A percentile compares a stretch with the other conserved stretches of the same genome.
phyloP scores from a whole-genome alignment of 768 basidiomycete species.

The Leucocoprinus sp. region DNA sequence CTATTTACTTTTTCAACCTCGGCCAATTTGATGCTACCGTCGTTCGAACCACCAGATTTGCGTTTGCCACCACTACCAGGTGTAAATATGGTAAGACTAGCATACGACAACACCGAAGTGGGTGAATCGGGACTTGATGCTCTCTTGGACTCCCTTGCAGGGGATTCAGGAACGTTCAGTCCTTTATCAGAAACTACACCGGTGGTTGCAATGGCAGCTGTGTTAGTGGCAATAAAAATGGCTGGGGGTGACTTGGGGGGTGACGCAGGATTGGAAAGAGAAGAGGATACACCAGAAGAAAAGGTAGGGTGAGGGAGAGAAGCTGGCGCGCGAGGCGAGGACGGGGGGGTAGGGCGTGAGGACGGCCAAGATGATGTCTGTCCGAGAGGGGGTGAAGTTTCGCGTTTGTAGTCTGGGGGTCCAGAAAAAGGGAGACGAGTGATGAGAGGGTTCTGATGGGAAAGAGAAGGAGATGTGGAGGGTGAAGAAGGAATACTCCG shows the following conservation, averaged over 20 bases:
- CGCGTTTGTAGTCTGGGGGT: conserved; percentile 4
- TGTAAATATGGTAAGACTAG: neutral
- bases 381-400: neutral
- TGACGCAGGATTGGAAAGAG: too few species aligned
- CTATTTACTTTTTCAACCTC: neutral
- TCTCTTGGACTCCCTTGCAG: neutral
- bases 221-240: conserved; percentile 1
- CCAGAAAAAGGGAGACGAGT: conserved; percentile 6
- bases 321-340: neutral
- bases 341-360: neutral
- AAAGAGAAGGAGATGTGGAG: neutral
- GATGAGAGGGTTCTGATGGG: neutral
- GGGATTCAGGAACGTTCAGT: too few species aligned
- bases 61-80: neutral
- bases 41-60: neutral
- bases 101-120: conserved; percentile 1
- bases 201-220: neutral
- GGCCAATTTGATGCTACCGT: neutral
- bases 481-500: conserved; percentile 6
- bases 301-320: neutral
- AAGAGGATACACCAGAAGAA: neutral
- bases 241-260: neutral
- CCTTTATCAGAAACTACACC: neutral
- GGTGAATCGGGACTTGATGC: neutral
- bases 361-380: neutral